Base-by-base conservation (phyloP, 306 rosid genomes). In the cucumber (Cucumis sativus) region DNA sequence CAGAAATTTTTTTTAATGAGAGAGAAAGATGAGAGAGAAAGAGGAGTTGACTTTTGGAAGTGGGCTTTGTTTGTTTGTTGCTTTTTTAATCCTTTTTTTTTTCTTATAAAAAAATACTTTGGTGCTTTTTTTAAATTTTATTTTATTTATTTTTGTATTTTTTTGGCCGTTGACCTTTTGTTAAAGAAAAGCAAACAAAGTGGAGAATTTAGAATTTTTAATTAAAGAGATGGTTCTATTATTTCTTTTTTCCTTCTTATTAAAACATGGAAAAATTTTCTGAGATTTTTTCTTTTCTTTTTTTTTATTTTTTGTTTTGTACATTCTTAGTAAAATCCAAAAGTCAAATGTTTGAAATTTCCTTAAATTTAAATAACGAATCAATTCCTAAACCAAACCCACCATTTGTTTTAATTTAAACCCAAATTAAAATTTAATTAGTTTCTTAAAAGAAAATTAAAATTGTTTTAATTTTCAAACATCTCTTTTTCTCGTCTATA, bases 21-120 rank as follows among this genome's bases (percentile, higher is more conserved):
- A 79, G 16, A 79, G 55, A 30, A 13, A 20, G 28, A n/a, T 2
- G 82, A 74, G 70, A 47, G 65, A 69, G 35, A 54, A 66, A 37
- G 75, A 57, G 83, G 79, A 80, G 84, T 90, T 92, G 96, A 90
- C 96, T 77, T 78, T 77, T 30, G 8, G 6, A 17, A 0, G 23
- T 4, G 51, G 25, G 55, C 15, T 75, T 65, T 43, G 73, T 39
- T 54, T 60, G 18, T 61, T 84, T 74, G 39, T 80, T 76, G 77
- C 77, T 72, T 72, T 30, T 72, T 51, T 51, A 72, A 72, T 49
- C 75, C 12, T 5, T 28, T 4, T 17, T 17, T 64, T 17, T 63
- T 47, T 47, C 25, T 2, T n/a, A 28, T 47, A 28, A 52, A 72
- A 28, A 72, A 51, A 23, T 72, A 17, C 43, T 72, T 72, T 72